Evolutionary conservation across 2,329 filamentous ascomycete genomes (phyloP).

Genomic region (Aspergillus transmontanensis): DNA sequence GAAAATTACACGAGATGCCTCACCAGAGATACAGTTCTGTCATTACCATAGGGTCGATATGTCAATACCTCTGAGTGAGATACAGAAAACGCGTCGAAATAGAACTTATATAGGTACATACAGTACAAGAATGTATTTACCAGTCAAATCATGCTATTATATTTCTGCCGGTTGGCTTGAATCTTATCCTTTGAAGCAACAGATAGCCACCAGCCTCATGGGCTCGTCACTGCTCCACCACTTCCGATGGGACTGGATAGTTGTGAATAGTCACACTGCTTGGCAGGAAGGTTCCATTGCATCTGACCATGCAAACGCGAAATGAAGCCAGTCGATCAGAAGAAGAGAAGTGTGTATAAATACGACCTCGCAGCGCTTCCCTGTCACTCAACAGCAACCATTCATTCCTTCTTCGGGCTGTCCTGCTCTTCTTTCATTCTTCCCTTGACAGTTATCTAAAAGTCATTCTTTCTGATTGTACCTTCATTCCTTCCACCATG

Average conservation of each 20-base stretch:
- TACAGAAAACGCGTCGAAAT: not conserved
- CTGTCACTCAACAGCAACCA: not conserved
- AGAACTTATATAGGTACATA: not conserved
- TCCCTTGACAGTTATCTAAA: not conserved
- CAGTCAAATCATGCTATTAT: not conserved
- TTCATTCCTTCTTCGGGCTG: conserved; percentile 1
- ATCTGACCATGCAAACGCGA: not conserved
- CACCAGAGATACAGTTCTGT: not conserved
- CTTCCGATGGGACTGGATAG: not conserved
- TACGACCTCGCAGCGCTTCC: not conserved
- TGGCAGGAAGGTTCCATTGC: conserved; percentile 1
- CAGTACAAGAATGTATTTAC: not conserved
- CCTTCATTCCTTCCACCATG: conserved; percentile 17
- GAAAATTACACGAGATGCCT: not conserved
- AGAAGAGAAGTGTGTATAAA: conserved; percentile 8
- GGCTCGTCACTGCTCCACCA: not conserved
- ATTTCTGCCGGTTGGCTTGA: not conserved
- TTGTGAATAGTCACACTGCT: conserved; percentile 10
- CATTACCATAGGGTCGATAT: not conserved
- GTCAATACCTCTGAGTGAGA: not conserved
- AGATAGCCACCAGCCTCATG: too few relatives aligned
- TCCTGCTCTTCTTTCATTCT: conserved; percentile 3
- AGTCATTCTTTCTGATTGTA: conserved; percentile 13
- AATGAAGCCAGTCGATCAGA: not conserved
- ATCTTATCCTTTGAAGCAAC: not conserved